Base-by-base conservation (phyloP, 768 basidiomycete species). In the Boletus sensibilis region DNA sequence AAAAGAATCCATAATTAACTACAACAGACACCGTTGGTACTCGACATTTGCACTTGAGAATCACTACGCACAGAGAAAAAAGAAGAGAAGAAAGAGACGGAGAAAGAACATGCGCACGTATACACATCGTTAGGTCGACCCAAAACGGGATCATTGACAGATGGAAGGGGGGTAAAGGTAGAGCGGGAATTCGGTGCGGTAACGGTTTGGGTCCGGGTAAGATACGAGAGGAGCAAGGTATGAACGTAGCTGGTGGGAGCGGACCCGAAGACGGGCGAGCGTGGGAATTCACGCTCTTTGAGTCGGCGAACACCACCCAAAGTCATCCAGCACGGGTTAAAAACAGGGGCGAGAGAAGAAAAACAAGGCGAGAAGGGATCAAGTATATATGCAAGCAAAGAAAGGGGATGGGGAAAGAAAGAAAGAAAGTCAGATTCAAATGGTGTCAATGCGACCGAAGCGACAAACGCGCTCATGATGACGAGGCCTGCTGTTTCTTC, bases 401-500 rank as follows among this genome's bases (percentile, higher is more conserved):
- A 48, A 50, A 43, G 16, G 42, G 23, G 31, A 58, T 10, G 42
- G 29, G 44, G 11, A 8, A 37, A 31, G 27, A 40, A 11, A n/a
- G n/a, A n/a, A 29, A 23, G 23, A 25, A 21, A 20, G 40, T 25
- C 39, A 56, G 21, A 23, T 59, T 52, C 38, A 29, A 40, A 21
- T 9, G 31, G 23, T 20, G 25, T 56, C 35, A 5, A 21, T 11
- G 39, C 39, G n/a, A 10, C 12, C 29, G 2, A 23, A 20, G 8
- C 16, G 33, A 14, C 21, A 38, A 18, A 27, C 33, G 6, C 18
- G 37, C 42, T 62, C 57, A 64, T 75, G 66, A 81, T 69, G 76
- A 72, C 35, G 71, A 61, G 54, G 53, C 18, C 47, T 74, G 69
- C 65, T 85, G 83, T 70, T 88, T 89, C 47, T 76, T 86, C 76